These are phyloP conservation scores for Sphaerulina vaccinii DNA, from an alignment of 2,329 filamentous ascomycete genomes.

Conservation along the genomic window DNA sequence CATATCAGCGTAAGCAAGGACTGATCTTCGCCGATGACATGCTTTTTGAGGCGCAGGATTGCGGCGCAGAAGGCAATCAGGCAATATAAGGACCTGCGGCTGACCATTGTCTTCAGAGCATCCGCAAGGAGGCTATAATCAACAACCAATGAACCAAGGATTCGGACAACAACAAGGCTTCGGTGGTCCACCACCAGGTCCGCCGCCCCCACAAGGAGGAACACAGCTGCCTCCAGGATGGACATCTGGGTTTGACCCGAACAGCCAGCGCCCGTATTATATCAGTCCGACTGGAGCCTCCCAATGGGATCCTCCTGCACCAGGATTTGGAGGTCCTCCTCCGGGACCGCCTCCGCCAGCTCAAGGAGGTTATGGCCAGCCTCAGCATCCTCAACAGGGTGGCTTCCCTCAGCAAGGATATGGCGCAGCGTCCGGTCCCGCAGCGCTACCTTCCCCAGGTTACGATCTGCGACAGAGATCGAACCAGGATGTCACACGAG, in stretches of 20 bases:
- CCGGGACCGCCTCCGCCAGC: conserved; percentile 26
- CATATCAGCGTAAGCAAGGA: conserved; percentile 21
- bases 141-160: conserved; percentile 20
- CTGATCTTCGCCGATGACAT: background rate
- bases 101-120: conserved; percentile 18
- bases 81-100: conserved; percentile 11
- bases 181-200: conserved; percentile 23
- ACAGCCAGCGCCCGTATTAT: conserved; percentile 18
- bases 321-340: conserved; percentile 25
- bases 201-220: conserved; percentile 13
- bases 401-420: conserved; percentile 20
- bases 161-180: conserved; percentile 18
- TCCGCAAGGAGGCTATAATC: conserved; percentile 20
- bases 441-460: conserved; percentile 67
- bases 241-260: conserved; percentile 18
- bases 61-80: background rate
- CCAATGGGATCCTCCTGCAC: conserved; percentile 21
- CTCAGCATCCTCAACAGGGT: conserved; percentile 18
- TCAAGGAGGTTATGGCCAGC: conserved; percentile 18
- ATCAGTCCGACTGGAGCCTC: conserved; percentile 15
- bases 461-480: conserved; percentile 72
- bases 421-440: conserved; percentile 40
- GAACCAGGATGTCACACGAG: conserved; percentile 61
- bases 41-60: conserved; percentile 9
- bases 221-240: conserved; percentile 19